Conservation (phyloP, 345 rosid species). For the Angophora floribunda region DNA sequence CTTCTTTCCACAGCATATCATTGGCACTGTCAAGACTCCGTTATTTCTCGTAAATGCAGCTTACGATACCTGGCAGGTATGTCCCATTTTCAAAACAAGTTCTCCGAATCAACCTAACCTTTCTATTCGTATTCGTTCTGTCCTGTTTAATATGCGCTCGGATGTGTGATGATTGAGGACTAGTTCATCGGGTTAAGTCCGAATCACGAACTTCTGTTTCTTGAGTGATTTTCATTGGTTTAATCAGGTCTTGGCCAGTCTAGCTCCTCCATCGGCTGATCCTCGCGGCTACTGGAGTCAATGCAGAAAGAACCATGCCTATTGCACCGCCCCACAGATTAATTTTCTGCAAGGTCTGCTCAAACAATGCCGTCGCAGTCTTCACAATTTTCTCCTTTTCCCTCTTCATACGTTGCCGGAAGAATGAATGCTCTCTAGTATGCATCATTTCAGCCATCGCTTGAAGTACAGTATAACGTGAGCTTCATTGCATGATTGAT, state of each 20-base stretch:
- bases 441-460: not conserved
- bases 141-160: not conserved
- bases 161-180: not conserved
- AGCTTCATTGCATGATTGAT: not conserved
- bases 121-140: not conserved
- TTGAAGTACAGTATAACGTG: not conserved
- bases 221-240: not conserved
- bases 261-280: conserved; percentile 45
- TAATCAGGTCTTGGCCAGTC: conserved; percentile 39
- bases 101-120: not conserved
- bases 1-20: conserved; percentile 49
- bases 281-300: conserved; percentile 33
- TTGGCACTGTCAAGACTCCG: conserved; percentile 23
- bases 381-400: not conserved
- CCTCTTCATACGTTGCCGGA: not conserved
- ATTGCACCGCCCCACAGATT: conserved; percentile 23
- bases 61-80: conserved; percentile 56
- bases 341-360: conserved; percentile 31
- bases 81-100: not conserved
- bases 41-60: conserved; percentile 44
- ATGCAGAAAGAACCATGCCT: conserved; percentile 34
- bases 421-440: not conserved
- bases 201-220: not conserved
- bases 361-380: not conserved
- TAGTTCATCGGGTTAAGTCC: not conserved